phyloP scores from a whole-genome alignment of 1,139 yeast species.

The Yamadazyma atlantica region DNA sequence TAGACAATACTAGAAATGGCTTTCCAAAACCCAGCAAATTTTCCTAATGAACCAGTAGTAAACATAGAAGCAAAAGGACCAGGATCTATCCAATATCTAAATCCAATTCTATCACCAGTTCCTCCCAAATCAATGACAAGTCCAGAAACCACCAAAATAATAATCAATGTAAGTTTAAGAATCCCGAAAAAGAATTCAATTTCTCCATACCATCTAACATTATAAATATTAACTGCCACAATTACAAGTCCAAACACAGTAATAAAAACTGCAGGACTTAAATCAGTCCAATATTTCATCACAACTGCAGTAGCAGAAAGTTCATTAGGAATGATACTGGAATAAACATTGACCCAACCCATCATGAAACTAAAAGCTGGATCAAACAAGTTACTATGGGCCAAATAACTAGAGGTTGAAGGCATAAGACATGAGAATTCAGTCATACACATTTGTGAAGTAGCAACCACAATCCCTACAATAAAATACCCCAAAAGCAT shows the following conservation, averaged over 20 bases:
- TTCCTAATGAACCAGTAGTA: constrained; percentile 58
- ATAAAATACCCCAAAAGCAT: constrained; percentile 49
- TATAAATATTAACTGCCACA: constrained; percentile 38
- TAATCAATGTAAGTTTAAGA: constrained; percentile 56
- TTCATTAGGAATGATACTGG: constrained; percentile 40
- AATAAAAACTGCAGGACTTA: constrained; percentile 44
- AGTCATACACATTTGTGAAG: constrained; percentile 58
- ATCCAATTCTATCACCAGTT: constrained; percentile 43
- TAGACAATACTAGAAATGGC: constrained; percentile 84
- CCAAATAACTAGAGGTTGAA: constrained; percentile 57
- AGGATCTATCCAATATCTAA: constrained; percentile 38
- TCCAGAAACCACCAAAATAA: constrained; percentile 42
- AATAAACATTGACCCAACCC: constrained; percentile 61
- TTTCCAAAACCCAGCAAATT: constrained; percentile 64
- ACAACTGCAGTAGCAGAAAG: constrained; percentile 44
- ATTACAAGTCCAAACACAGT: constrained; percentile 37
- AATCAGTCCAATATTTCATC: constrained; percentile 35
- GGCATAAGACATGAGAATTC: constrained; percentile 62
- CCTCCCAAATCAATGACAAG: constrained; percentile 38
- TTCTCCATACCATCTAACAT: constrained; percentile 46
- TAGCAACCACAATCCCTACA: constrained; percentile 45
- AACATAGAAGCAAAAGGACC: constrained; percentile 53
- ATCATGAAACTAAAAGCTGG: constrained; percentile 59
- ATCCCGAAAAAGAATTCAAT: constrained; percentile 41
- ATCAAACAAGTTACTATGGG: constrained; percentile 58